These are phyloP conservation scores for Martiniozyma abietophila DNA, from an alignment of 805 yeast species.

Conservation along the genomic window DNA sequence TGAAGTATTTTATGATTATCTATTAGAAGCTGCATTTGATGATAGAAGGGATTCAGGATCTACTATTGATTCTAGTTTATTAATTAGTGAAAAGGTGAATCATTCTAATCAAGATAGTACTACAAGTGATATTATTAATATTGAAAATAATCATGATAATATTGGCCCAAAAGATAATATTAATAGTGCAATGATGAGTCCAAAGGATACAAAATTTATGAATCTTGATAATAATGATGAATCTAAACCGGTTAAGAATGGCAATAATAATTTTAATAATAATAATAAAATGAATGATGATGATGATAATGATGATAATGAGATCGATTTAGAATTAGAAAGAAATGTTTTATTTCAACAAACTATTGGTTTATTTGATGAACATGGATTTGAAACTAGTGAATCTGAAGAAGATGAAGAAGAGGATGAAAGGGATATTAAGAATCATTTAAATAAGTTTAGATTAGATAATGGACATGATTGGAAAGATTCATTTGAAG, in stretches of 20 bases:
- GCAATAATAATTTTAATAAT: neutral
- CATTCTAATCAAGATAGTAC: too few species aligned
- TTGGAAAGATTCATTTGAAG: neutral
- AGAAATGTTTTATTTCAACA: neutral
- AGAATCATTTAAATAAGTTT: constrained; percentile 4
- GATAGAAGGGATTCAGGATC: constrained; percentile 12
- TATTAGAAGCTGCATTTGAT: constrained; percentile 6
- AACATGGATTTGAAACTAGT: constrained; percentile 8
- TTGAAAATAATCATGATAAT: constrained; percentile 7
- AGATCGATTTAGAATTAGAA: neutral
- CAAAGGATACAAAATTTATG: constrained; percentile 2
- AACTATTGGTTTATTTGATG: constrained; percentile 9
- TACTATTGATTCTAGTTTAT: constrained; percentile 2
- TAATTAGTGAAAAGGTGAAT: constrained; percentile 6
- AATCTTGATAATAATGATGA: neutral
- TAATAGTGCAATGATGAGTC: neutral
- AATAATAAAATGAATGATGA: neutral
- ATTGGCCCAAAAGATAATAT: constrained; percentile 4
- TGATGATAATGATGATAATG: neutral
- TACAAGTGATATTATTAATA: too few species aligned
- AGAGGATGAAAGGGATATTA: constrained; percentile 2
- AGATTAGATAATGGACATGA: neutral
- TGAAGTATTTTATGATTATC: constrained; percentile 10
- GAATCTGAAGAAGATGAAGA: constrained; percentile 10
- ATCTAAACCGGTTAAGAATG: too few species aligned